Evolutionary conservation across 306 rosid species (phyloP), one percentile per base, ranked within the genome.

Genomic region (Quercus mongolica): DNA sequence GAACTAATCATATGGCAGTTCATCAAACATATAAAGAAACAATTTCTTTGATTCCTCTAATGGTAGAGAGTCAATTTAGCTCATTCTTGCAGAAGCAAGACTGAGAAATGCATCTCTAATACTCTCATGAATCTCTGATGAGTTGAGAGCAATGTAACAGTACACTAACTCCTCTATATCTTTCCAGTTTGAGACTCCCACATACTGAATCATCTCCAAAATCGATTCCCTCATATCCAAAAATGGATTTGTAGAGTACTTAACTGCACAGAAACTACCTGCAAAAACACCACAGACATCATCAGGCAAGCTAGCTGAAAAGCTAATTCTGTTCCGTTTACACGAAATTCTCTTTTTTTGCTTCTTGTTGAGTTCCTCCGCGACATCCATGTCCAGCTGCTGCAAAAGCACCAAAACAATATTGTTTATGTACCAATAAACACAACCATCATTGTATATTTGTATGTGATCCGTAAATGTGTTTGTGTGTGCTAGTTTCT

Each of bases 161-260:
- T 84, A 86, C 68, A 84, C 79, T 51, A 89, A 68, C 63, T 86
- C 90, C 51, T 89, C 87, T 44, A 86, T 74, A 30, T 89, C 84
- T 38, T 76, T 68, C 89, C 86, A 85, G 10, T 76, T 79, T 64
- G 58, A 85, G 54, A 75, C 76, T 61, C 81, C 85, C 21, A 62
- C 59, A 9, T 74, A 31, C 12, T 30, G 72, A 51, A 80, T 78
- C 87, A 89, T 84, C 75, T 75, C 87, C 8, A 51, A 31, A 54
- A 86, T 86, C 30, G 90, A 89, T 67, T 80, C 74, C 68, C 77
- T 51, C 3, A 86, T 67, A 49, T 86, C 82, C 17, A 21, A 21
- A 31, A 75, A 62, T 4, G 87, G 88, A 28, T 84, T 78, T 58
- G 74, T 26, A 25, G 84, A 78, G 77, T 69, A 80, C 25, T 71